Conservation (phyloP, 352 stramenopile species). For the Phytophthora hibernalis region DNA sequence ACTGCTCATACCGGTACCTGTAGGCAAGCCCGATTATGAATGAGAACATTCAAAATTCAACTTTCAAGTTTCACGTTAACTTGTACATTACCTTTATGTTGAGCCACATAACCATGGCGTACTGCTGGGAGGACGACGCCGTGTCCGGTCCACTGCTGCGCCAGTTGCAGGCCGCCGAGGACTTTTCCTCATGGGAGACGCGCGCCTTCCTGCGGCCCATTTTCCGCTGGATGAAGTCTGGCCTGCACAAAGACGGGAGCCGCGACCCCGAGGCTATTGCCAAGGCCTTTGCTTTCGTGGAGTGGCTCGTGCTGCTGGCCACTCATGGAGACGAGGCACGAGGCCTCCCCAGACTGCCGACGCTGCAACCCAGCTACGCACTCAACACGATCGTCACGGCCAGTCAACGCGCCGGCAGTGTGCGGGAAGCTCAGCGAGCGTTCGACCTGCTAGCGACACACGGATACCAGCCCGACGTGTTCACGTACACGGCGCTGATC, state of each 20-base stretch:
- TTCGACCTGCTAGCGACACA: slow-evolving; percentile 59
- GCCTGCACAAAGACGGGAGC: slow-evolving; percentile 68
- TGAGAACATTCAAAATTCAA: too few species aligned
- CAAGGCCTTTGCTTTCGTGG: slow-evolving; percentile 71
- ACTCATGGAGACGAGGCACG: slow-evolving; percentile 54
- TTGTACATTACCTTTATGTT: too few species aligned
- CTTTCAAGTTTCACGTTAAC: too few species aligned
- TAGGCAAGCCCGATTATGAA: too few species aligned
- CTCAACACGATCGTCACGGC: slow-evolving; percentile 83
- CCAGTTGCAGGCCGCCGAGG: slow-evolving; percentile 25
- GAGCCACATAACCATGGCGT: not conserved
- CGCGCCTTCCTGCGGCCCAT: slow-evolving; percentile 71
- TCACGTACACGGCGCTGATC: slow-evolving; percentile 86
- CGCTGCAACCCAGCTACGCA: slow-evolving; percentile 73
- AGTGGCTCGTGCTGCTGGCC: slow-evolving; percentile 70
- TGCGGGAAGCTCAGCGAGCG: slow-evolving; percentile 61
- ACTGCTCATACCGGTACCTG: too few species aligned
- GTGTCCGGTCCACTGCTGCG: slow-evolving; percentile 37
- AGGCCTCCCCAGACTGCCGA: slow-evolving; percentile 43
- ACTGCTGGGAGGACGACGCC: slow-evolving; percentile 43
- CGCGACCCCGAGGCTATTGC: slow-evolving; percentile 60
- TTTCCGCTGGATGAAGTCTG: slow-evolving; percentile 77
- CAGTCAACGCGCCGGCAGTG: slow-evolving; percentile 70
- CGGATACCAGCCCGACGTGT: slow-evolving; percentile 77
- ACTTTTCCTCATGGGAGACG: slow-evolving; percentile 56